Conservation (phyloP, 2,329 filamentous ascomycete genomes). For the Talaromyces sp. region DNA sequence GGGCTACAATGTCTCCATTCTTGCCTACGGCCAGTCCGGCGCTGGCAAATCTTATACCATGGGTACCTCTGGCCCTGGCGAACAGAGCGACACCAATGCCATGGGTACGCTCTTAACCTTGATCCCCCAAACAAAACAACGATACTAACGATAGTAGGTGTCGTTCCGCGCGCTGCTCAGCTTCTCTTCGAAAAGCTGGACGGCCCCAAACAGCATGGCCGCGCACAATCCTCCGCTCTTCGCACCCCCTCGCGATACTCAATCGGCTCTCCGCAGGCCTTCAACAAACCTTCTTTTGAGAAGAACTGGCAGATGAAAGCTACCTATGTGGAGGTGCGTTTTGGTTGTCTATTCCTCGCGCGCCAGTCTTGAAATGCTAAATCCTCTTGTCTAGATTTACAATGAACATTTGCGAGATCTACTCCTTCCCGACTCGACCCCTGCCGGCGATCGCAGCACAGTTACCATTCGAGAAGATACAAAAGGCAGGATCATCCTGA, state of each 20-base stretch:
- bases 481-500: slow-evolving; percentile 90
- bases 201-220: slow-evolving; percentile 49
- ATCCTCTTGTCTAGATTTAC: slow-evolving; percentile 64
- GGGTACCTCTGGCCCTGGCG: slow-evolving; percentile 83
- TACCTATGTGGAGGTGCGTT: slow-evolving; percentile 69
- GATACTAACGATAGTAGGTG: slow-evolving; percentile 53
- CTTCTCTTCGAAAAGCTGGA: slow-evolving; percentile 85
- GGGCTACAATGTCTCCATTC: slow-evolving; percentile 95
- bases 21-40: slow-evolving; percentile 96
- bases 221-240: slow-evolving; percentile 69
- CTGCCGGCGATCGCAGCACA: slow-evolving; percentile 62
- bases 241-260: slow-evolving; percentile 77
- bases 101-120: slow-evolving; percentile 64
- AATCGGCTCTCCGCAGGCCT: slow-evolving; percentile 47
- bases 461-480: slow-evolving; percentile 93
- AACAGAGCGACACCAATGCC: slow-evolving; percentile 63
- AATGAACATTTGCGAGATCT: slow-evolving; percentile 94
- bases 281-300: slow-evolving; percentile 48
- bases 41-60: slow-evolving; percentile 98
- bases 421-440: slow-evolving; percentile 69
- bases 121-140: neutral
- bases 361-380: slow-evolving; percentile 14
- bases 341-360: neutral
- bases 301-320: slow-evolving; percentile 89
- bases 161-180: slow-evolving; percentile 87